Conservation (phyloP, 805 yeast genomes). For the Jamesozyma spencerorum region DNA sequence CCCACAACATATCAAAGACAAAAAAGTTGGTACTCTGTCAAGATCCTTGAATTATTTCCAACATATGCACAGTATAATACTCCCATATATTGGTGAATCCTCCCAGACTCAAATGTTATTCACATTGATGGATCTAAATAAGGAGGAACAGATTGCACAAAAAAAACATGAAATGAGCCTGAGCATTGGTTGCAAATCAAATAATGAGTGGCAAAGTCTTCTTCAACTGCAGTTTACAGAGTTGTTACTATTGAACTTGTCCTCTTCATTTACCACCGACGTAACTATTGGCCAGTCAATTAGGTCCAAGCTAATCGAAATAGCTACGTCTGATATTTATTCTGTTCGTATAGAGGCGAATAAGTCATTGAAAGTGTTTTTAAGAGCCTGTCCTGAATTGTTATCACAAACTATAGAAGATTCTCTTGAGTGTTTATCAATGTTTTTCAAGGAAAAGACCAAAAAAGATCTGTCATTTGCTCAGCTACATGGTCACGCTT, state of each 20-base stretch:
- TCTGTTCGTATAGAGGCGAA: slow-evolving; percentile 36
- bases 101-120: slow-evolving; percentile 28
- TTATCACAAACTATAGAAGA: slow-evolving; percentile 32
- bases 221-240: slow-evolving; percentile 18
- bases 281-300: slow-evolving; percentile 25
- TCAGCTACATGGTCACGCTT: slow-evolving; percentile 34
- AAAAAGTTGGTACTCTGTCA: slow-evolving; percentile 13
- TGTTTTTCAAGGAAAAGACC: slow-evolving; percentile 23
- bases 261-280: slow-evolving; percentile 25
- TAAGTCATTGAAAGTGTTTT: slow-evolving; percentile 29
- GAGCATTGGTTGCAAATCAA: slow-evolving; percentile 2
- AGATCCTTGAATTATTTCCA: slow-evolving; percentile 20
- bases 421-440: slow-evolving; percentile 30
- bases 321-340: slow-evolving; percentile 33
- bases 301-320: slow-evolving; percentile 28
- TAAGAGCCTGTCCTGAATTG: slow-evolving; percentile 29
- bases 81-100: slow-evolving; percentile 28
- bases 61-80: slow-evolving; percentile 16
- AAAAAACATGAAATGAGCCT: neutral
- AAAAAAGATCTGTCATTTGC: slow-evolving; percentile 22
- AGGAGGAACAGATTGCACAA: neutral
- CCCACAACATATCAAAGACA: slow-evolving; percentile 14
- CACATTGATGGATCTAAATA: slow-evolving; percentile 9
- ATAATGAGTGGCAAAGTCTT: slow-evolving; percentile 17
- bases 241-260: slow-evolving; percentile 15